Percentiles rank a stretch among this genome's conserved stretches.
phyloP scores from a whole-genome alignment of 2,329 filamentous ascomycete genomes.

The Thielaviopsis cerberus region DNA sequence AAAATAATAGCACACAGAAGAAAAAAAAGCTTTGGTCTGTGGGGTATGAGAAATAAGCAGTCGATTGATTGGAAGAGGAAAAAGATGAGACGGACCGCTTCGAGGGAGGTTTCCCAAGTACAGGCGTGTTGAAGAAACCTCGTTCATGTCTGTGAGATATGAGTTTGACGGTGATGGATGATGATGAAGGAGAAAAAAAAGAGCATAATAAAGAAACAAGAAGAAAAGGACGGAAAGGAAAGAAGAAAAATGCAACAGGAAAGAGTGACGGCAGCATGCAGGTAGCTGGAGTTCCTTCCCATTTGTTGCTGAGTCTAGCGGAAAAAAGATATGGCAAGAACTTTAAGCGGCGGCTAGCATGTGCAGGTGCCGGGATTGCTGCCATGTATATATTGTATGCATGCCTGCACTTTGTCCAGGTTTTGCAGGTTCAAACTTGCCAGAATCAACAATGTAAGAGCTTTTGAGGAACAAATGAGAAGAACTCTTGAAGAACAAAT shows the following conservation, averaged over 20 bases:
- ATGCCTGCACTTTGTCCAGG: too few relatives aligned
- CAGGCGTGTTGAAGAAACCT: constrained; percentile 85
- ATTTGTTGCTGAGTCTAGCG: background rate
- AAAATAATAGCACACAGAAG: background rate
- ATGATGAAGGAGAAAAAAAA: constrained; percentile 12
- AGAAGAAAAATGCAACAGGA: background rate
- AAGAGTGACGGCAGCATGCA: background rate
- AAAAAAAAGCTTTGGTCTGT: background rate
- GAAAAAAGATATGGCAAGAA: background rate
- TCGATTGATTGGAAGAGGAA: background rate
- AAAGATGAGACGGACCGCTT: constrained; percentile 48
- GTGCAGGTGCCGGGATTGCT: too few relatives aligned
- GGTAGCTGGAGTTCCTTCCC: background rate
- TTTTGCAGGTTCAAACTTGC: too few relatives aligned
- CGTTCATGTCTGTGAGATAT: constrained; percentile 42
- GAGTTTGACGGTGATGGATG: constrained; percentile 8
- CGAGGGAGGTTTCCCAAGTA: constrained; percentile 96
- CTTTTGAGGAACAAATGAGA: too few relatives aligned
- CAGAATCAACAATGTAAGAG: too few relatives aligned
- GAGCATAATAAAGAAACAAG: background rate
- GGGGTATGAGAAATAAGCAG: constrained; percentile 1
- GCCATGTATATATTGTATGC: too few relatives aligned
- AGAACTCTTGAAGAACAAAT: too few relatives aligned
- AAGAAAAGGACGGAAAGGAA: background rate
- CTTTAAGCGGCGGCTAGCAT: background rate